Base-by-base conservation (phyloP, 345 rosid genomes). In the Bretschneidera sinensis region DNA sequence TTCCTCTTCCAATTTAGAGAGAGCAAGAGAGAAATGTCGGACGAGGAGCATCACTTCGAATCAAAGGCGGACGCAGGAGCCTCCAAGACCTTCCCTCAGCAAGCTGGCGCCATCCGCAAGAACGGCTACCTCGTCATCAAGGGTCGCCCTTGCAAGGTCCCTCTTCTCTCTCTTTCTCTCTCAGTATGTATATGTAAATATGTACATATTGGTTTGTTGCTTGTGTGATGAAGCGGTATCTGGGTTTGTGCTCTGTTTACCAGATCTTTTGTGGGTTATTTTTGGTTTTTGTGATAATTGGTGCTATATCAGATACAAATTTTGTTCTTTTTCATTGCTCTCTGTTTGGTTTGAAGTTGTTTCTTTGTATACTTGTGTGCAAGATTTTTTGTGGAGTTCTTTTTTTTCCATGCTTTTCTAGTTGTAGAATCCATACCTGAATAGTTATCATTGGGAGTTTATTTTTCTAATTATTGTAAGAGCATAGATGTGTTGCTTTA, bases 1-100 rank as follows among this genome's bases (percentile, higher is more conserved):
- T 51, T 52, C 28, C 43, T 24, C 66, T n/a, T 48, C 10, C 45
- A 4, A 9, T 39, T 39, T 14, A 39, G 45, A n/a, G 21, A 24
- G 48, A 17, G 45, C n/a, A 23, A 10, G 20, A 21, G 33, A 48
- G 21, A 34, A n/a, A 83, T 83, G 89, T 83, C 89, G 51, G 89
- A 83, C 71, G 85, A 83, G 60, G 85, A 83, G 54, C 85, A 78
- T 57, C 83, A 83, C 77, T 83, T 83, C 39, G 82, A 81, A 2
- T 76, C 88, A 0, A 83, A 83, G 75, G 88, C 81, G 0, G 85
- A 83, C 61, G 85, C 88, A 6, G 88, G 88, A 21, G 83, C 85
- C 24, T 83, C 84, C 25, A 83, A 83, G 77, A 83, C 85, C 9
- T 83, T 50, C 45, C 89, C 85, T 9, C 85, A 83, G 57, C 89